Evolutionary conservation across 2,329 filamentous ascomycete genomes (phyloP), one percentile per base, ranked within the genome.

Genomic region (Cadophora sp.): DNA sequence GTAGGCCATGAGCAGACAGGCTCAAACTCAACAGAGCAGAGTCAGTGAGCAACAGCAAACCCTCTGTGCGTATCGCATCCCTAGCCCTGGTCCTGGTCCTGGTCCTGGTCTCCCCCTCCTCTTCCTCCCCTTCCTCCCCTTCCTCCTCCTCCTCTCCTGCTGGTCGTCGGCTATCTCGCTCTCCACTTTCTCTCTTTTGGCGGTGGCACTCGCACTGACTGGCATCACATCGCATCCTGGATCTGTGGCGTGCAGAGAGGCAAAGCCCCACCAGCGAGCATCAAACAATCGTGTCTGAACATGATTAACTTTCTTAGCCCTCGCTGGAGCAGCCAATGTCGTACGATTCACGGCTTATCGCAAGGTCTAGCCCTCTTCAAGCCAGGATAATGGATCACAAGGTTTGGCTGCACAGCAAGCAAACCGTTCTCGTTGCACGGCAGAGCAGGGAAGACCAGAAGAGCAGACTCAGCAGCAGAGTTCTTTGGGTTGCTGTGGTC

Each of bases 271-370:
- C 18, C 59, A 47, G 24, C 20, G 24, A 61, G 41, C 20, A 48
- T 47, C 39, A 24, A 30, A 18, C 43, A 45, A 22, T 24, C 36
- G 20, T 47, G 20, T 43, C n/a, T 59, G 20, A 22, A 50, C 24
- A 50, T 48, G 33, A 56, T 39, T 22, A 59, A 59, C 39, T 27
- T 45, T 45, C 36, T 45, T 56, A 56, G 53, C 30, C 1, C 13
- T 33, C 33, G 30, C 53, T 33, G 27, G 27, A 27, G 9, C 27
- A 11, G 50, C 24, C 24, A 39, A 33, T 22, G 16, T 59, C 56
- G 56, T 59, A 59, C 56, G 56, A 59, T 45, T 43, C 24, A 30
- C 39, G 56, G 39, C 56, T 47, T 59, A 59, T 59, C 39, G 56
- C 24, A 45, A 59, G 39, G 39, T 59, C 56, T 45, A 30, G 56